Evolutionary conservation across 768 basidiomycete species (phyloP).

Genomic region (Pilatotrama ljubarskyi): DNA sequence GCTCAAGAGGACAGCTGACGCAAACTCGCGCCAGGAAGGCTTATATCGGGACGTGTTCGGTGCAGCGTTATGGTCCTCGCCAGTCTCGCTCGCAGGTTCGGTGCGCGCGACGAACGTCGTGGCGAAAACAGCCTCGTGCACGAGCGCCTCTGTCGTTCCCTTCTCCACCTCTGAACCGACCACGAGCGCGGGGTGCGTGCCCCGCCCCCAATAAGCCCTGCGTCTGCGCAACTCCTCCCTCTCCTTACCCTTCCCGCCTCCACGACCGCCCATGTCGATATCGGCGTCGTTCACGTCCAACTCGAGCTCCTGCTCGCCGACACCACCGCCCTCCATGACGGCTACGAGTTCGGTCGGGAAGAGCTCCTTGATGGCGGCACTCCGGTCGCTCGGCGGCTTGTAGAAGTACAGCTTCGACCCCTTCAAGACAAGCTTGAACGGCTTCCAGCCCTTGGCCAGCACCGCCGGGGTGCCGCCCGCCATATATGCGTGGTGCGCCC

Average conservation of each 20-base stretch:
- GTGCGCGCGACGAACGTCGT: slow-evolving; percentile 51
- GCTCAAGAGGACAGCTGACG: slow-evolving; percentile 58
- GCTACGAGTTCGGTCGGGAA: slow-evolving; percentile 70
- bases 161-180: slow-evolving; percentile 50
- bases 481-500: slow-evolving; percentile 30
- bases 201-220: slow-evolving; percentile 76
- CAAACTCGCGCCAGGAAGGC: slow-evolving; percentile 61
- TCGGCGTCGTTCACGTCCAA: slow-evolving; percentile 29
- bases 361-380: slow-evolving; percentile 63
- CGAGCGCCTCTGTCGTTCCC: slow-evolving; percentile 75
- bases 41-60: slow-evolving; percentile 21
- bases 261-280: slow-evolving; percentile 29
- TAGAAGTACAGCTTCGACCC: slow-evolving; percentile 86
- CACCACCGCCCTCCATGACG: slow-evolving; percentile 48
- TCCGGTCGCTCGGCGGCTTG: slow-evolving; percentile 75
- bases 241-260: slow-evolving; percentile 38
- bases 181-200: slow-evolving; percentile 71
- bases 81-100: neutral
- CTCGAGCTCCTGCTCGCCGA: slow-evolving; percentile 24
- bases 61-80: slow-evolving; percentile 10
- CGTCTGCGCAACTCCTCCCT: slow-evolving; percentile 47
- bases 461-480: slow-evolving; percentile 23
- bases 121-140: slow-evolving; percentile 80
- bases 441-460: slow-evolving; percentile 75
- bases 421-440: slow-evolving; percentile 80